Base-by-base conservation (phyloP, 2,329 filamentous ascomycete genomes). In the Capronia epimyces region DNA sequence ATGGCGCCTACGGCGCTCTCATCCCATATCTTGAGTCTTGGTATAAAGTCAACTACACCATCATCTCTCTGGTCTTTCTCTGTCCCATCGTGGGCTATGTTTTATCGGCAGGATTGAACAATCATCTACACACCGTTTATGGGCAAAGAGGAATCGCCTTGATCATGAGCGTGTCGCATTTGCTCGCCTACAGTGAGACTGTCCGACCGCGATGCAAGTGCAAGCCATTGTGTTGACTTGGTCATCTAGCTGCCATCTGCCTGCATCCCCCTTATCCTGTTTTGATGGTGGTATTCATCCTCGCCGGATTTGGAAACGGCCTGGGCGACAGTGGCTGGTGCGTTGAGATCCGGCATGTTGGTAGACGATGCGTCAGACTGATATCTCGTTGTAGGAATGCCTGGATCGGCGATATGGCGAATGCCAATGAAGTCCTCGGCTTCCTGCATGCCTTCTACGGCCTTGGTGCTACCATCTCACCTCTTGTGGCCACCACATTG, bases 101-200 rank as follows among this genome's bases (percentile, higher is more conserved):
- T 8, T 50, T 64, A 2, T 68, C 74, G 1, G 73, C 74, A 10
- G 49, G 74, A 10, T 47, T 70, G 24, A 75, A 72, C 58, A 72
- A 73, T 52, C 44, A 52, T 5, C 63, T 75, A 16, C 74, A 76
- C 56, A 60, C 64, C 27, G 58, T 58, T 3, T 56, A 70, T 21
- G 87, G 87, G 24, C 86, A 87, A 64, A 76, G 84, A 22, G 87
- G 87, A 13, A 76, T 90, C 13, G 84, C 84, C 16, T 63, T 87
- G 45, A 64, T 87, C 1, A 81, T 77, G 1, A 81, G 84, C 0
- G 49, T 74, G 9, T 80, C 76, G 57, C 84, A 87, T 60, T 63
- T 88, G 7, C 58, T 82, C 20, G 78, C 83, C 15, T 89, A 87
- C 62, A 66, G 55, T 57, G 21, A 44, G 55, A 41, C 13, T 8